Percentiles rank a stretch among this genome's conserved stretches.
phyloP scores from a whole-genome alignment of 2,329 filamentous ascomycete genomes.

The Colletotrichum sp. region DNA sequence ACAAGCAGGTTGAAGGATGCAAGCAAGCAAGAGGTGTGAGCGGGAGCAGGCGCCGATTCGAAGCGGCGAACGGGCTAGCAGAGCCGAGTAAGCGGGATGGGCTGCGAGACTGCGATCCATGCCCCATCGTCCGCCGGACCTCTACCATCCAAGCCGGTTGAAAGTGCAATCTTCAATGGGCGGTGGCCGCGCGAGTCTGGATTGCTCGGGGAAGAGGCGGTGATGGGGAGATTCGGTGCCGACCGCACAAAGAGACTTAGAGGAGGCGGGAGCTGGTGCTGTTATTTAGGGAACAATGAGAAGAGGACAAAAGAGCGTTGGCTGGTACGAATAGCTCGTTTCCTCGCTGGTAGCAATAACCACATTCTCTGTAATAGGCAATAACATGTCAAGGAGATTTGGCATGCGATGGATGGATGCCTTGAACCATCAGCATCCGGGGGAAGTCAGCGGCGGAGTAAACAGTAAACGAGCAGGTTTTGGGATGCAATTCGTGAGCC shows the following conservation, averaged over 20 bases:
- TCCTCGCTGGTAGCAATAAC: neutral
- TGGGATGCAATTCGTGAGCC: neutral
- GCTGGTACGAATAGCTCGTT: neutral
- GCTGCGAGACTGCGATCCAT: neutral
- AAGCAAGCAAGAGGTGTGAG: neutral
- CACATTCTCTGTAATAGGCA: neutral
- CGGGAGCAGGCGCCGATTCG: neutral
- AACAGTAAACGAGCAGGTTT: neutral
- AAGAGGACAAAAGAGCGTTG: neutral
- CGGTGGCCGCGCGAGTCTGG: neutral
- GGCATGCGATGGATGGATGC: neutral
- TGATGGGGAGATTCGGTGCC: neutral
- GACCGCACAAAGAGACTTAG: neutral
- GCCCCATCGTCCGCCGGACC: neutral
- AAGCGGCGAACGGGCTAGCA: neutral
- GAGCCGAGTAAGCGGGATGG: conserved; percentile 3
- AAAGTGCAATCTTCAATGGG: neutral
- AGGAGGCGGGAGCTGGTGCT: neutral
- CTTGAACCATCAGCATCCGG: neutral
- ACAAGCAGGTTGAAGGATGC: neutral
- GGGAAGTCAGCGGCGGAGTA: neutral
- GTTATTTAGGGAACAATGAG: neutral
- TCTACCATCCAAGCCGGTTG: neutral
- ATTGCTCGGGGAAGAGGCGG: neutral
- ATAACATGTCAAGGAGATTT: neutral